Conservation (phyloP, 2,329 filamentous ascomycete genomes). For the Aspergillus pseudonomiae region DNA sequence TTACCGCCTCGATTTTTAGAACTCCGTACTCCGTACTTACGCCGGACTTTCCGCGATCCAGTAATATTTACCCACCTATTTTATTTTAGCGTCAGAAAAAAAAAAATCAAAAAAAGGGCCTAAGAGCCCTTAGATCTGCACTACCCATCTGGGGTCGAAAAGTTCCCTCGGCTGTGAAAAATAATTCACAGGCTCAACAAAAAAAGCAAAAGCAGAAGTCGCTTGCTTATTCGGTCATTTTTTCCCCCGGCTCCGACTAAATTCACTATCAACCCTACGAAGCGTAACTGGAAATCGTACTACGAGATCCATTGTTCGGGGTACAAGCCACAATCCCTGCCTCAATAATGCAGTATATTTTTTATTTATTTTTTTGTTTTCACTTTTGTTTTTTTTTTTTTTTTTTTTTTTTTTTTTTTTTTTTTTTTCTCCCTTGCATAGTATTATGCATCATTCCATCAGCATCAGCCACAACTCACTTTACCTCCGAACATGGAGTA, state of each 20-base stretch:
- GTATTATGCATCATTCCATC: constrained; percentile 2
- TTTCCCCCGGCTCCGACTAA: not conserved
- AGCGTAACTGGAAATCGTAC: not conserved
- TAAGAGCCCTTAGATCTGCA: constrained; percentile 1
- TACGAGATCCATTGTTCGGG: not conserved
- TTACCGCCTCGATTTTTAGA: not conserved
- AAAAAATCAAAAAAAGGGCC: not conserved
- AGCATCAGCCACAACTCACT: constrained; percentile 5
- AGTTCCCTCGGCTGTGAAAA: not conserved
- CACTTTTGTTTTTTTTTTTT: not conserved
- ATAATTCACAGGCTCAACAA: not conserved
- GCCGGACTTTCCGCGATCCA: not conserved
- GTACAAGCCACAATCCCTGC: constrained; percentile 5
- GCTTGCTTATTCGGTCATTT: not conserved
- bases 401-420: not conserved
- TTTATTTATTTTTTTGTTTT: not conserved
- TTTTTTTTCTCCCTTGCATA: not conserved
- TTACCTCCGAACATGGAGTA: constrained; percentile 6
- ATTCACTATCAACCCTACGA: not conserved
- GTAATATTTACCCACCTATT: not conserved
- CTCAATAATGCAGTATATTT: constrained; percentile 7
- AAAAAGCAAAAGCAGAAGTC: not conserved
- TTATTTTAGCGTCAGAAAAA: not conserved
- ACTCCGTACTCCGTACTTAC: not conserved
- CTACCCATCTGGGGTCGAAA: not conserved